These are phyloP conservation scores for Trypanosoma cruzi DNA, from an alignment of 208 protist genomes.

Conservation along the genomic window DNA sequence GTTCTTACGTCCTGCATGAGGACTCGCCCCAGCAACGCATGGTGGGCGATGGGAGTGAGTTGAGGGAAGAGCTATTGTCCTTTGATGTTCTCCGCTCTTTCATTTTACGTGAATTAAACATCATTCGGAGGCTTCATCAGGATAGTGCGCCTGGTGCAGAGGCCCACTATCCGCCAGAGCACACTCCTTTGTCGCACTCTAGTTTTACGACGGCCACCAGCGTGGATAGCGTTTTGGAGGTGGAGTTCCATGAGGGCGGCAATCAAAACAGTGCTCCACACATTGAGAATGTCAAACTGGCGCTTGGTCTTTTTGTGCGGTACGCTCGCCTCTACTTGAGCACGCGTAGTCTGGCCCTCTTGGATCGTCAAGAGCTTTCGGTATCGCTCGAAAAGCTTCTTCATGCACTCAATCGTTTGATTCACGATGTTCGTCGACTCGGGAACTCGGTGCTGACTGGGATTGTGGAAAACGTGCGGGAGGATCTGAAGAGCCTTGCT, in stretches of 20 bases:
- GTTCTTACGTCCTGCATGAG: neutral
- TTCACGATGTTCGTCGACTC: constrained; percentile 31
- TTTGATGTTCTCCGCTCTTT: constrained; percentile 65
- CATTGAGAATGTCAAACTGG: constrained; percentile 61
- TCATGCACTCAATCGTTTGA: constrained; percentile 33
- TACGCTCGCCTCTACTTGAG: constrained; percentile 28
- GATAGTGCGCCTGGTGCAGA: constrained; percentile 3
- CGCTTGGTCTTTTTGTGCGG: constrained; percentile 52
- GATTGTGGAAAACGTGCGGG: constrained; percentile 22
- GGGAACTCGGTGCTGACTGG: constrained; percentile 25
- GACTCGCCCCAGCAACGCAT: neutral
- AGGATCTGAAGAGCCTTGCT: constrained; percentile 24
- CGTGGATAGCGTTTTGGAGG: constrained; percentile 26
- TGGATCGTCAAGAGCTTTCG: constrained; percentile 34
- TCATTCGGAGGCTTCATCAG: constrained; percentile 39
- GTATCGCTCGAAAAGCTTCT: constrained; percentile 41
- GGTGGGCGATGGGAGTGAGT: constrained; percentile 17
- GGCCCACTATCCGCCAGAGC: constrained; percentile 8
- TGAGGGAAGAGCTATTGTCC: constrained; percentile 36
- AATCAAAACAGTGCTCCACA: constrained; percentile 36
- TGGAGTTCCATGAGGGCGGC: constrained; percentile 35
- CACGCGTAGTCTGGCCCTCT: constrained; percentile 2
- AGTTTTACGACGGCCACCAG: constrained; percentile 10
- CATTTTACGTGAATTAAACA: constrained; percentile 57
- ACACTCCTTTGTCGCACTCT: constrained; percentile 14